Evolutionary conservation across 495 filamentous ascomycete species (phyloP), one percentile per base, ranked within the genome.

Genomic region (Tirmania nivea): DNA sequence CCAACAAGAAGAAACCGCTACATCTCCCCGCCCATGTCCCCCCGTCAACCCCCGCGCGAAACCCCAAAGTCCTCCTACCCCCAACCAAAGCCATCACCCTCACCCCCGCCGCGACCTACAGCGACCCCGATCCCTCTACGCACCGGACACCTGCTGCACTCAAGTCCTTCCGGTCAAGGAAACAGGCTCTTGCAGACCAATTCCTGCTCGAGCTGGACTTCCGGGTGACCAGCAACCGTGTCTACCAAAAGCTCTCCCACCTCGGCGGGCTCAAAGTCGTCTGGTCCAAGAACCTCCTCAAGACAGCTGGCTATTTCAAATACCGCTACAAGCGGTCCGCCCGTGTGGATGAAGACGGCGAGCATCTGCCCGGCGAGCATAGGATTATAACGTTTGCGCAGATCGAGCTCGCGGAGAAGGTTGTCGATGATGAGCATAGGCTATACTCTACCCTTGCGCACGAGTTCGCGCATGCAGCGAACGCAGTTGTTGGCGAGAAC

Each of bases 381-480:
- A 21, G 57, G 70, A 54, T 70, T 71, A 34, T 84, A 94, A 63
- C 64, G 79, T 58, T 14, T 19, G 85, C 84, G 8, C 75, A 67
- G 10, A 95, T 97, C 63, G 88, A 96, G 59, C 75, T 97, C 4
- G 83, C 89, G 0, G 77, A 83, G 52, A 88, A 86, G 55, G 81
- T 97, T 49, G 83, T 96, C 52, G 73, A 80, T 64, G 76, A 79
- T 63, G 75, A 82, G 54, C 59, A 66, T 65, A 57, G 86, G 19
- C 72, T 97, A 19, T 70, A 87, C 49, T 93, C 94, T 65, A 84
- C 84, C 0, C 61, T 95, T 19, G 85, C 88, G 3, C 90, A 97
- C 66, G 90, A 97, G 58, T 97, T 86, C 70, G 95, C 89, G 67
- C 90, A 97, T 63, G 71, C 96, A 1, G 79, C 84, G 34, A 88